A percentile compares a stretch with the other conserved stretches of the same genome.
These are phyloP conservation scores for Suhomyces kunorum DNA, from an alignment of 1,139 yeast genomes.

Conservation along the genomic window DNA sequence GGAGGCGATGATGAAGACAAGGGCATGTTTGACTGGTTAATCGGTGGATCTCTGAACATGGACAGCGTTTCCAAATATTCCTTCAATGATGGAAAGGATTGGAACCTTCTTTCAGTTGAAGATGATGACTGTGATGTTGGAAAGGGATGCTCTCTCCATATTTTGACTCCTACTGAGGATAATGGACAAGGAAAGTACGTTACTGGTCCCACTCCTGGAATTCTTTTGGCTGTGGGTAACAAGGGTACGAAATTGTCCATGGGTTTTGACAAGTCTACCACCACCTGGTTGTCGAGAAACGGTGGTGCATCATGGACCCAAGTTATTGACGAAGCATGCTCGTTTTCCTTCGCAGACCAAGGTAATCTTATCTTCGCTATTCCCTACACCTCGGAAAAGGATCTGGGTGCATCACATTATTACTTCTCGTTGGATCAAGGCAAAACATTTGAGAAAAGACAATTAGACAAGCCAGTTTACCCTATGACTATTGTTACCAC, in stretches of 20 bases:
- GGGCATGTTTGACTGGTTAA: conserved; percentile 28
- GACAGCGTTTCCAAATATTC: conserved; percentile 41
- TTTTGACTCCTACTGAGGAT: conserved; percentile 50
- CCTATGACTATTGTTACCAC: conserved; percentile 58
- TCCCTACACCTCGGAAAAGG: conserved; percentile 38
- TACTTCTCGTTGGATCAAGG: conserved; percentile 79
- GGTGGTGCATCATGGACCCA: conserved; percentile 75
- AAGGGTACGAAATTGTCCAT: conserved; percentile 40
- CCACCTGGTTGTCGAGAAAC: conserved; percentile 70
- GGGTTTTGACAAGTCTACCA: conserved; percentile 29
- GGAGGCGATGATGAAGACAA: conserved; percentile 22
- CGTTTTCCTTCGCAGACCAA: conserved; percentile 72
- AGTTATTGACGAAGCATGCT: conserved; percentile 55
- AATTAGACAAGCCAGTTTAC: conserved; percentile 48
- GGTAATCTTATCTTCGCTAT: conserved; percentile 75
- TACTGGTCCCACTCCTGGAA: conserved; percentile 75
- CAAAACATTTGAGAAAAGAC: conserved; percentile 54
- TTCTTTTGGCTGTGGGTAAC: conserved; percentile 60
- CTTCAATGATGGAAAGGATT: conserved; percentile 64
- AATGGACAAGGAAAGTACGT: conserved; percentile 57
- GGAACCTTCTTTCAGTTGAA: conserved; percentile 53
- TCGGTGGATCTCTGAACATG: conserved; percentile 27
- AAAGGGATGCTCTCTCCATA: conserved; percentile 57
- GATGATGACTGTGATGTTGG: conserved; percentile 50
- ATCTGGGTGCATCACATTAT: conserved; percentile 28